Conservation (phyloP, 2,329 filamentous ascomycete species). For the Colletotrichum cordylinicola region DNA sequence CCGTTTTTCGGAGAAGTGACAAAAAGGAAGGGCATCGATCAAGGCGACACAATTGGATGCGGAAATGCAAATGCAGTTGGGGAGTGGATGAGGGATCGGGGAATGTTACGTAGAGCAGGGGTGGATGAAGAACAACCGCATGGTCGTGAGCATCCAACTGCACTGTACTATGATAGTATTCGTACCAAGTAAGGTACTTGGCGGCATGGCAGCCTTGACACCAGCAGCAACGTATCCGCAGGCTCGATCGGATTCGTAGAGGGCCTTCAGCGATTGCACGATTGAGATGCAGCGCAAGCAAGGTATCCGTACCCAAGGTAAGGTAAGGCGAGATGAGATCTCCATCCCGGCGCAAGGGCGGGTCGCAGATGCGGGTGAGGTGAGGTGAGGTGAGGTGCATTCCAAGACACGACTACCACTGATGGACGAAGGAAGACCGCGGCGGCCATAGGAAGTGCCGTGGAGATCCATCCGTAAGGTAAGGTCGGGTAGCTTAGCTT, state of each 20-base stretch:
- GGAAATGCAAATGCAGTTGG: not conserved
- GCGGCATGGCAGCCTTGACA: not conserved
- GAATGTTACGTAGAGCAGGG: not conserved
- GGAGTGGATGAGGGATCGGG: not conserved
- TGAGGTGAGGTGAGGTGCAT: not conserved
- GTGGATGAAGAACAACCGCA: not conserved
- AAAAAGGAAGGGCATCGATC: slow-evolving; percentile 9
- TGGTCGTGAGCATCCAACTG: not conserved
- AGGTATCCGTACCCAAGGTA: not conserved
- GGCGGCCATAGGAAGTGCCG: not conserved
- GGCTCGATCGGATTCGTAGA: not conserved
- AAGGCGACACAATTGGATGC: not conserved
- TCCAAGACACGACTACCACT: not conserved
- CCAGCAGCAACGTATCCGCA: not conserved
- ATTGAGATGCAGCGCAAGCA: not conserved
- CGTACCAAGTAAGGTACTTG: not conserved
- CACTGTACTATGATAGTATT: not conserved
- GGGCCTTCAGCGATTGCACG: not conserved
- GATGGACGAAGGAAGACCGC: not conserved
- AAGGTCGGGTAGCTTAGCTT: not conserved
- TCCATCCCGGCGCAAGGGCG: not conserved
- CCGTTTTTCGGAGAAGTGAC: not conserved
- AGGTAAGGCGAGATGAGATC: not conserved
- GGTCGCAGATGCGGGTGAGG: not conserved
- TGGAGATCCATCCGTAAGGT: not conserved